phyloP scores from a whole-genome alignment of 352 stramenopile genomes.

The Globisporangium recalcitrans region DNA sequence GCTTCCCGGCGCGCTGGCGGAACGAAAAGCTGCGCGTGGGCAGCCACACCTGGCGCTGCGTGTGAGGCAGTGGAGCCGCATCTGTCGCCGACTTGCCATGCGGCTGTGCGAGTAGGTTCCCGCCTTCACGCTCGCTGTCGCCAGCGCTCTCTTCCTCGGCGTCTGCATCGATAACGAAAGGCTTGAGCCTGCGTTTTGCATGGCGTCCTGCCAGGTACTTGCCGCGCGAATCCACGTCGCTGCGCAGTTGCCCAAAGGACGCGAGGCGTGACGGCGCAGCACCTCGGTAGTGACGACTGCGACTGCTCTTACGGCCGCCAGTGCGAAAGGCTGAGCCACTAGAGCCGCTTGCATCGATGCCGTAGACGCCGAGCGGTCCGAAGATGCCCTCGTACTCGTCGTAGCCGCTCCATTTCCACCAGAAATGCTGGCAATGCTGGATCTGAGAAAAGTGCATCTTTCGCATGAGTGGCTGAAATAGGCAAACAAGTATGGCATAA shows the following conservation, averaged over 20 bases:
- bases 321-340: constrained; percentile 1
- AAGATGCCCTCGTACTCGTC: constrained; percentile 69
- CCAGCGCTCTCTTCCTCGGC: constrained; percentile 9
- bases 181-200: constrained; percentile 20
- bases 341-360: neutral
- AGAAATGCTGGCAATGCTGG: neutral
- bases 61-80: neutral
- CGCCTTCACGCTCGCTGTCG: constrained; percentile 3
- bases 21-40: constrained; percentile 72
- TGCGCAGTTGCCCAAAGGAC: neutral
- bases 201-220: constrained; percentile 21
- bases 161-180: constrained; percentile 9
- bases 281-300: neutral
- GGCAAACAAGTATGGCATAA: neutral
- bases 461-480: constrained; percentile 4
- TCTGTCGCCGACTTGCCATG: neutral
- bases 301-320: neutral
- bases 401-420: constrained; percentile 27
- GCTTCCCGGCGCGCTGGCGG: constrained; percentile 61
- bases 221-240: constrained; percentile 15
- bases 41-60: constrained; percentile 52
- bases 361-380: constrained; percentile 32
- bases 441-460: constrained; percentile 12
- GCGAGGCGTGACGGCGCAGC: neutral
- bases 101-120: neutral